phyloP scores from a whole-genome alignment of 805 yeast species.

The Soucietia sequanensis region DNA sequence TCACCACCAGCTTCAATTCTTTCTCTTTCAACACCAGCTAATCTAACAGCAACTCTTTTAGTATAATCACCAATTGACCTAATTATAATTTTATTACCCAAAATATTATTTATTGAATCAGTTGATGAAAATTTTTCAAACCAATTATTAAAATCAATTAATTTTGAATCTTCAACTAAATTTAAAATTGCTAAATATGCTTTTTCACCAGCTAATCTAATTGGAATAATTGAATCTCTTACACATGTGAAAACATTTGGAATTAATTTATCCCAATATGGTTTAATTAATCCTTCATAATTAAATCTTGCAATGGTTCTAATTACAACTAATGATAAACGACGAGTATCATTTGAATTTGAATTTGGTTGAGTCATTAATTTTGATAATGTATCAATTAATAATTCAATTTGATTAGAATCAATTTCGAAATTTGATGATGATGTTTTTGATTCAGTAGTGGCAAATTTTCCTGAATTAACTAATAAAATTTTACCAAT shows the following conservation, averaged over 20 bases:
- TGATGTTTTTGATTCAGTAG: constrained; percentile 10
- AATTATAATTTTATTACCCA: constrained; percentile 49
- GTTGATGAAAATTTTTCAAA: constrained; percentile 41
- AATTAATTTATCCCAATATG: constrained; percentile 55
- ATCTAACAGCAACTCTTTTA: constrained; percentile 82
- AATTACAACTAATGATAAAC: constrained; percentile 71
- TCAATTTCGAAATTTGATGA: constrained; percentile 42
- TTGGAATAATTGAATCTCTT: constrained; percentile 85
- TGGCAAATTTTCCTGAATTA: no score
- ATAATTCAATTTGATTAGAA: constrained; percentile 35
- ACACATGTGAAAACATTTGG: constrained; percentile 80
- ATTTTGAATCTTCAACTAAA: constrained; percentile 63
- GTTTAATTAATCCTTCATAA: constrained; percentile 47
- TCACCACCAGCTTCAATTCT: constrained; percentile 90
- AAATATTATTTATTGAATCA: constrained; percentile 38
- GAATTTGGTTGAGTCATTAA: constrained; percentile 53
- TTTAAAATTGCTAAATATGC: constrained; percentile 73
- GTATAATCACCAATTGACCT: constrained; percentile 88
- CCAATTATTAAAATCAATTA: constrained; percentile 63
- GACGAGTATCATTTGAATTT: constrained; percentile 70
- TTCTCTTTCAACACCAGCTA: constrained; percentile 85
- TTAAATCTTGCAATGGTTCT: constrained; percentile 72
- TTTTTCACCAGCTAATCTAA: constrained; percentile 92
- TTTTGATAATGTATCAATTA: constrained; percentile 53
- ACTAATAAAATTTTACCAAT: constrained; percentile 72